Percentiles rank a stretch among this genome's conserved stretches.
Evolutionary conservation across 1,284 basidiomycete species (phyloP).

Genomic region (Trametes sp.): DNA sequence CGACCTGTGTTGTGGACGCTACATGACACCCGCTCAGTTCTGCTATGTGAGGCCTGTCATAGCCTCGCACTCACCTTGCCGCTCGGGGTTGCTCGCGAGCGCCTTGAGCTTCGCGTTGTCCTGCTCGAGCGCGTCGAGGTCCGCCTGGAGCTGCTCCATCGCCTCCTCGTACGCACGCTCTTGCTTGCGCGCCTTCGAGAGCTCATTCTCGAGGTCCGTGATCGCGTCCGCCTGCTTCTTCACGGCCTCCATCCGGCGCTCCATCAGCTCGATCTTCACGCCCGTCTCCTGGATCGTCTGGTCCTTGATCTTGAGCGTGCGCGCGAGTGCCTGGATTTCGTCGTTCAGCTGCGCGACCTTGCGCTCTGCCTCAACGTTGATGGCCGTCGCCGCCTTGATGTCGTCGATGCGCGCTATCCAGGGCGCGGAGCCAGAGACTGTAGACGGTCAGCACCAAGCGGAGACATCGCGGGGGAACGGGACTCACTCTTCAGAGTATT

Average conservation of each 20-base stretch:
- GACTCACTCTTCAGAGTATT: conserved; percentile 79
- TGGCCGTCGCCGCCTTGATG: conserved; percentile 82
- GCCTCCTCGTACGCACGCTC: conserved; percentile 92
- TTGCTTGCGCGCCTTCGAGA: conserved; percentile 84
- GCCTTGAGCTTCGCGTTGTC: conserved; percentile 87
- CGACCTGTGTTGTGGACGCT: conserved; percentile 58
- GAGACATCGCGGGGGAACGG: neutral
- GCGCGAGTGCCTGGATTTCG: conserved; percentile 87
- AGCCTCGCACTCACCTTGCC: conserved; percentile 58
- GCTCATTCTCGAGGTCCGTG: conserved; percentile 80
- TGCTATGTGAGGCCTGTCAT: neutral
- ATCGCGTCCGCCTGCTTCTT: conserved; percentile 91
- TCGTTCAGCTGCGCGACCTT: conserved; percentile 87
- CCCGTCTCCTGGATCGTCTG: conserved; percentile 88
- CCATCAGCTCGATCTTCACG: conserved; percentile 96
- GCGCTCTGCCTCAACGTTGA: conserved; percentile 92
- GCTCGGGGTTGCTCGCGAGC: conserved; percentile 65
- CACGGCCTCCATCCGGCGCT: conserved; percentile 88
- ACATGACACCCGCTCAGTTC: neutral
- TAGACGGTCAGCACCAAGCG: conserved; percentile 12
- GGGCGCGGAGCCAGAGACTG: conserved; percentile 82
- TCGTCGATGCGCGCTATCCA: conserved; percentile 91
- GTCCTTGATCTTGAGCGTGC: conserved; percentile 86
- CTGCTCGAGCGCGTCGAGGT: conserved; percentile 86
- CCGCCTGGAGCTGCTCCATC: conserved; percentile 90